A percentile compares a stretch with the other conserved stretches of the same genome.
Conservation (phyloP, 768 basidiomycete genomes). For the Lenzites betulinus region DNA sequence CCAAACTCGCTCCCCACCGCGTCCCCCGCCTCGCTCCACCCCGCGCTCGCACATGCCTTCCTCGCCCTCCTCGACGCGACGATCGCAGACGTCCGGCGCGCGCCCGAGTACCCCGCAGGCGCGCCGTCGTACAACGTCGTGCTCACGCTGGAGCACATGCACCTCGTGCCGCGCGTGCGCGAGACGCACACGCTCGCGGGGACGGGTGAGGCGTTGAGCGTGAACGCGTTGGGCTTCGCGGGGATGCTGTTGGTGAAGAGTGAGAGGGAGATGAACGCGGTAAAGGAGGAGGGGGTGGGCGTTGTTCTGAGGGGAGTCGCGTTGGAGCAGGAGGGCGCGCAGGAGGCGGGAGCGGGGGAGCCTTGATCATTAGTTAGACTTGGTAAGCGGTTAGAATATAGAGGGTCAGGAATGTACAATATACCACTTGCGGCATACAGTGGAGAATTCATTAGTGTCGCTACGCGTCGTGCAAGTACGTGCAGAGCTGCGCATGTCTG, state of each 20-base stretch:
- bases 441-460: too few relatives aligned
- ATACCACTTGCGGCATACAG: too few relatives aligned
- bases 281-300: slow-evolving; percentile 63
- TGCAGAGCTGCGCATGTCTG: too few relatives aligned
- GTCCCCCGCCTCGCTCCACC: slow-evolving; percentile 48
- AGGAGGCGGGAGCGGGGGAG: slow-evolving; percentile 57
- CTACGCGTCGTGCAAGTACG: too few relatives aligned
- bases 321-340: slow-evolving; percentile 65
- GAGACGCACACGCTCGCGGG: slow-evolving; percentile 58
- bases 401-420: too few relatives aligned
- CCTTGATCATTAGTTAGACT: too few relatives aligned
- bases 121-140: slow-evolving; percentile 82
- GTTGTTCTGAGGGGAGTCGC: slow-evolving; percentile 68
- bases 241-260: slow-evolving; percentile 90
- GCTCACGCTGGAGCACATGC: slow-evolving; percentile 80
- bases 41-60: slow-evolving; percentile 59
- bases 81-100: slow-evolving; percentile 72
- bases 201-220: slow-evolving; percentile 59
- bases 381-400: too few relatives aligned
- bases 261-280: slow-evolving; percentile 67
- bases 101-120: slow-evolving; percentile 60
- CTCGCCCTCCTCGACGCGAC: slow-evolving; percentile 74
- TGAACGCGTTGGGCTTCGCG: slow-evolving; percentile 90
- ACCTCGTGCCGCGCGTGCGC: slow-evolving; percentile 76
- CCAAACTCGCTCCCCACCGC: slow-evolving; percentile 43